Conservation (phyloP, 495 filamentous ascomycete species). For the Penicillium diatomitis region DNA sequence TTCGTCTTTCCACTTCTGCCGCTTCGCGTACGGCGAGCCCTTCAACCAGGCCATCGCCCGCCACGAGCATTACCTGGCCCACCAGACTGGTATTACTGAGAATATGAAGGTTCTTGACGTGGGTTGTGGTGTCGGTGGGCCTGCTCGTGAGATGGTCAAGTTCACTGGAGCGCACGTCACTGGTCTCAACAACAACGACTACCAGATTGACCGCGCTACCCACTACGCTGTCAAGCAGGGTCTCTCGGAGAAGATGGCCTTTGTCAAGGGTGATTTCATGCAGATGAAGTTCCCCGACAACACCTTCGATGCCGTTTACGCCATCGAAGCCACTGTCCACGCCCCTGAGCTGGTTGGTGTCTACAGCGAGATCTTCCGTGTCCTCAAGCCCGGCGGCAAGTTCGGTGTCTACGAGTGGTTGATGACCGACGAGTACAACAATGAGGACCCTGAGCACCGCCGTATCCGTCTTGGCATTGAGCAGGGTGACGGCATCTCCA, state of each 20-base stretch:
- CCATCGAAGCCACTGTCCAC: conserved; percentile 96
- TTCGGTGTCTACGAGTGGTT: conserved; percentile 99
- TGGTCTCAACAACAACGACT: conserved; percentile 98
- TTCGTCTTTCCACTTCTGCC: conserved; percentile 94
- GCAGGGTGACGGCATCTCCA: conserved; percentile 93
- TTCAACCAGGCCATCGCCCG: conserved; percentile 93
- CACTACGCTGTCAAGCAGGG: conserved; percentile 76
- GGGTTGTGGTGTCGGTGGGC: conserved; percentile 94
- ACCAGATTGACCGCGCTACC: conserved; percentile 93
- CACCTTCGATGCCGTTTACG: conserved; percentile 91
- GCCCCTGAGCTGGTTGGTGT: conserved; percentile 91
- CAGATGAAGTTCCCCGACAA: conserved; percentile 96
- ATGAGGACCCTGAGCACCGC: conserved; percentile 77
- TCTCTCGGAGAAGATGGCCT: conserved; percentile 71
- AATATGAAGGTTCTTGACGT: conserved; percentile 92
- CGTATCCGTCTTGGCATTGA: conserved; percentile 92
- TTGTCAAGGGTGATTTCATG: conserved; percentile 98
- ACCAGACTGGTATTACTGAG: conserved; percentile 75
- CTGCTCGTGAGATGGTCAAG: conserved; percentile 93
- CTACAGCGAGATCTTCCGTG: conserved; percentile 88
- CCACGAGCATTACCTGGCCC: conserved; percentile 96
- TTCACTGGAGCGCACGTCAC: conserved; percentile 86
- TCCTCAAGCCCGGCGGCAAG: conserved; percentile 89
- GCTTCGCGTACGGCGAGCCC: conserved; percentile 78
- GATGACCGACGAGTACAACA: conserved; percentile 96